phyloP scores from a whole-genome alignment of 78 protist species.

The Monosiga brevicollis region DNA sequence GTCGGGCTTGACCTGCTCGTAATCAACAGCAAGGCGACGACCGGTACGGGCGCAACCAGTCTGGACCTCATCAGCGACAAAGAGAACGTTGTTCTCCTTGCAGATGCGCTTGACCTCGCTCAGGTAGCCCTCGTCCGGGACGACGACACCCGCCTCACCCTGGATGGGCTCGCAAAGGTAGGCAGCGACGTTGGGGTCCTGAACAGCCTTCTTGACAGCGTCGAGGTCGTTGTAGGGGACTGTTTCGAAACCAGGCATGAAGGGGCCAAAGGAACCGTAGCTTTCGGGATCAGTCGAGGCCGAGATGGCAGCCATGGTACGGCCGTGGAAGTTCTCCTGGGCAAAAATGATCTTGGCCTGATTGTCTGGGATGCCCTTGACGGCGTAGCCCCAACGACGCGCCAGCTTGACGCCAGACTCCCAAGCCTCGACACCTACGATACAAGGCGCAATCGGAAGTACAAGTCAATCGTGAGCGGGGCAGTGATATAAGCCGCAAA shows the following conservation, averaged over 20 bases:
- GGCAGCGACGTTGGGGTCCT: constrained; percentile 51
- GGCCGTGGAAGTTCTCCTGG: constrained; percentile 87
- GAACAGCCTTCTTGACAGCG: constrained; percentile 59
- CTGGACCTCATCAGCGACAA: constrained; percentile 95
- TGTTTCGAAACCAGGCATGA: neutral
- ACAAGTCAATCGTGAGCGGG: no score
- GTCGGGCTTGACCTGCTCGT: constrained; percentile 71
- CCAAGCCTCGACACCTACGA: constrained; percentile 5
- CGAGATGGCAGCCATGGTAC: constrained; percentile 80
- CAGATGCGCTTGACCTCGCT: constrained; percentile 59
- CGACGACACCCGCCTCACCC: constrained; percentile 85
- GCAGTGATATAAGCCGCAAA: no score
- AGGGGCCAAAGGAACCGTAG: constrained; percentile 9
- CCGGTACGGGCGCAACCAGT: constrained; percentile 89
- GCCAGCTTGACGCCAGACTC: constrained; percentile 94
- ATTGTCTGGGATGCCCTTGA: constrained; percentile 67
- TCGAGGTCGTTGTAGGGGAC: constrained; percentile 44
- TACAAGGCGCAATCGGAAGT: no score
- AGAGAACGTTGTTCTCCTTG: constrained; percentile 76
- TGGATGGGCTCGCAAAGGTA: constrained; percentile 96
- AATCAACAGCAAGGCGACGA: constrained; percentile 39
- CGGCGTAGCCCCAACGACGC: constrained; percentile 86
- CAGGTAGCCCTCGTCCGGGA: constrained; percentile 85
- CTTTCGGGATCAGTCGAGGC: constrained; percentile 72
- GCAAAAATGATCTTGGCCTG: constrained; percentile 69